These are phyloP conservation scores for Capsella rubella DNA, from an alignment of 441 rosid species.

Conservation along the genomic window DNA sequence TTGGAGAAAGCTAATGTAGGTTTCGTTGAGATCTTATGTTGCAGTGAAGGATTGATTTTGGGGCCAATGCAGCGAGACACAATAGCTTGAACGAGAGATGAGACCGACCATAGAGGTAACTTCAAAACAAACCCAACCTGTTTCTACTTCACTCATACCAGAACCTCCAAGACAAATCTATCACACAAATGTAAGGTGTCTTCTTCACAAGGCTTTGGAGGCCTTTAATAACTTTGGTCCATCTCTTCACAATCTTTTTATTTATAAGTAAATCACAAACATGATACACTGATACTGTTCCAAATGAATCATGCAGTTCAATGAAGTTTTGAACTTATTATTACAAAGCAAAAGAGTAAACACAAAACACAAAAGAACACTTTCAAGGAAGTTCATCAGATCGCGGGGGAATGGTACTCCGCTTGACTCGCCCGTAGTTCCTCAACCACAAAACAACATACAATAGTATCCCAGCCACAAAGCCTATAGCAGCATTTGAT, in stretches of 20 bases:
- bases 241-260: neutral
- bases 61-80: no score
- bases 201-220: no score
- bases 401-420: slow-evolving; percentile 8
- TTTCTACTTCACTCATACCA: no score
- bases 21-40: no score
- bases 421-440: slow-evolving; percentile 37
- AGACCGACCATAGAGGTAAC: no score
- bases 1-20: no score
- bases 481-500: slow-evolving; percentile 71
- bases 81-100: no score
- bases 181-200: no score
- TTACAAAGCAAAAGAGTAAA: neutral
- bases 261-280: slow-evolving; percentile 1
- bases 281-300: neutral
- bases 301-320: slow-evolving; percentile 13
- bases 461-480: slow-evolving; percentile 63
- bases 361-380: neutral
- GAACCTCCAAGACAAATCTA: no score
- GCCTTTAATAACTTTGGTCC: no score
- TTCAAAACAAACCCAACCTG: no score
- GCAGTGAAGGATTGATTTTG: no score
- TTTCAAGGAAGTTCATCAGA: slow-evolving; percentile 32
- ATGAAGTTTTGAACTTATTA: slow-evolving; percentile 13
- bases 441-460: slow-evolving; percentile 60